These are phyloP conservation scores for Mucor circinelloides DNA, from an alignment of 371 early-diverging fungal species.

Conservation along the genomic window DNA sequence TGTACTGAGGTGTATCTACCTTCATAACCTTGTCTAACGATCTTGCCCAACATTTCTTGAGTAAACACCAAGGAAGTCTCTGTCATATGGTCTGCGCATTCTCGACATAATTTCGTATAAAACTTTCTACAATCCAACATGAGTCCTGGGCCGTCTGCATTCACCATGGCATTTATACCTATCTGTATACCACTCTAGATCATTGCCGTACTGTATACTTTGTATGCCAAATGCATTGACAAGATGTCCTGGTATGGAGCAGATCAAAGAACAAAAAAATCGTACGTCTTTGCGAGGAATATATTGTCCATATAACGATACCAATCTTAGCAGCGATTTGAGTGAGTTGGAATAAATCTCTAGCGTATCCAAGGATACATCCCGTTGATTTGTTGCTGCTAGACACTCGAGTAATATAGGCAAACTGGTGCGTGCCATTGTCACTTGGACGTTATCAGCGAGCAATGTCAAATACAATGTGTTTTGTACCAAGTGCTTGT, in stretches of 20 bases:
- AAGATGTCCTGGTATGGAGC: conserved; percentile 35
- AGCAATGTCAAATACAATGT: not conserved
- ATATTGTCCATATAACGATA: conserved; percentile 3
- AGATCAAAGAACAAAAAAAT: conserved; percentile 31
- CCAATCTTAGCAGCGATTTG: not conserved
- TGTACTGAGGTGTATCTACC: not conserved
- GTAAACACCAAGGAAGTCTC: conserved; percentile 3
- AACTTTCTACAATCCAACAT: conserved; percentile 8
- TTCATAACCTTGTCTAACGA: conserved; percentile 37
- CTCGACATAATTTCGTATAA: conserved; percentile 14
- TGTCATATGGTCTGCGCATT: conserved; percentile 9
- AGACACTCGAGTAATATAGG: conserved; percentile 32
- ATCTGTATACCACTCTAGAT: conserved; percentile 23
- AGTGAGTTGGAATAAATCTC: conserved; percentile 12
- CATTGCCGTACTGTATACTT: not conserved
- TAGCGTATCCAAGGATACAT: conserved; percentile 13
- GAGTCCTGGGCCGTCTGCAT: not conserved
- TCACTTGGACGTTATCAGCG: not conserved
- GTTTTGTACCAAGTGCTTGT: conserved; percentile 9
- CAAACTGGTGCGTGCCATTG: conserved; percentile 19
- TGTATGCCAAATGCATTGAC: conserved; percentile 32
- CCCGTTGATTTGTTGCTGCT: not conserved
- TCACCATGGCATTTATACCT: not conserved
- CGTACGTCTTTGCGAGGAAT: not conserved
- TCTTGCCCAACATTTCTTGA: conserved; percentile 29